These are phyloP conservation scores for Saturnispora serradocipensis DNA, from an alignment of 805 yeast species.

Conservation along the genomic window DNA sequence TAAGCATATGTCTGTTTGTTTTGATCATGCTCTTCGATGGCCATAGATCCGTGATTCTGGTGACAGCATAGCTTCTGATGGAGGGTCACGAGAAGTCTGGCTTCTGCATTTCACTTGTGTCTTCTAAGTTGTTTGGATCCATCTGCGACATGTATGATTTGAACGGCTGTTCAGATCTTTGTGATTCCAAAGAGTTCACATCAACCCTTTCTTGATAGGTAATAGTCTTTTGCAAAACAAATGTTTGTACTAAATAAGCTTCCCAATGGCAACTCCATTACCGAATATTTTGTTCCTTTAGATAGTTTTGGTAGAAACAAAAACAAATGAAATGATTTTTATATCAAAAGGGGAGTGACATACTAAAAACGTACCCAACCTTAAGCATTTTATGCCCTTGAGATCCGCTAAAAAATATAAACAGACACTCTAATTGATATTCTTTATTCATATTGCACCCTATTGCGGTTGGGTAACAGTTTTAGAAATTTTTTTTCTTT, in stretches of 20 bases:
- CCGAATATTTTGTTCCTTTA: not conserved
- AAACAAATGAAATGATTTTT: not conserved
- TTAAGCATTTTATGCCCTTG: not conserved
- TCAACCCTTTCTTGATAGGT: not conserved
- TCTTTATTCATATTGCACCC: no score
- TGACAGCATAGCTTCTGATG: slow-evolving; percentile 30
- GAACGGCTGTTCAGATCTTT: slow-evolving; percentile 4
- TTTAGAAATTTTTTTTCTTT: no score
- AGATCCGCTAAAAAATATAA: no score
- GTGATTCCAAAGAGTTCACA: slow-evolving; percentile 3
- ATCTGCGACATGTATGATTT: not conserved
- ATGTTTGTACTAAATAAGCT: not conserved
- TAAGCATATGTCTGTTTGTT: slow-evolving; percentile 35
- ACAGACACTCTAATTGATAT: no score
- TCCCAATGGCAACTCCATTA: not conserved
- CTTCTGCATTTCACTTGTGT: slow-evolving; percentile 11
- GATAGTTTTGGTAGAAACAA: no score
- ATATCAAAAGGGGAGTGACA: not conserved
- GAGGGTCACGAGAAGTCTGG: slow-evolving; percentile 27
- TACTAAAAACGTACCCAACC: not conserved
- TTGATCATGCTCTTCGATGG: slow-evolving; percentile 34
- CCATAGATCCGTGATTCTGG: slow-evolving; percentile 42
- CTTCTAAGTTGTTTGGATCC: slow-evolving; percentile 4
- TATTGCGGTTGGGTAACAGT: no score
- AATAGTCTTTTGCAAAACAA: not conserved